Evolutionary conservation across 2,329 filamentous ascomycete genomes (phyloP).

Genomic region (Pseudohalonectria lignicola): DNA sequence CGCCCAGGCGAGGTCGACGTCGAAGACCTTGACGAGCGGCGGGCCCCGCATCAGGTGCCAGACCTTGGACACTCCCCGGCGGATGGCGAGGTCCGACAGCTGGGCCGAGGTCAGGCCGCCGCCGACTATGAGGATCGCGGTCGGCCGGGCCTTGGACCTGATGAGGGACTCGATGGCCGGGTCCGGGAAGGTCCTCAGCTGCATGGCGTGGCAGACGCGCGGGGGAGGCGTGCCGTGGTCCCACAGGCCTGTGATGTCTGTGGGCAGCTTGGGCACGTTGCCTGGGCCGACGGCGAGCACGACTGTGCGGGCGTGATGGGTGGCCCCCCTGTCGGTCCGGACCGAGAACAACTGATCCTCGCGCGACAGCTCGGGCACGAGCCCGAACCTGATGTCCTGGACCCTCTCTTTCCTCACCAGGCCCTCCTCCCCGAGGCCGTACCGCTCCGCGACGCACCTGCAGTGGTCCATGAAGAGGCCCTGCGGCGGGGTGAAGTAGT

Average conservation of each 20-base stretch:
- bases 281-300: conserved; percentile 63
- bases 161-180: conserved; percentile 41
- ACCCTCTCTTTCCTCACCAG: conserved; percentile 51
- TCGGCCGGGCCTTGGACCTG: conserved; percentile 27
- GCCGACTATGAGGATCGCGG: conserved; percentile 59
- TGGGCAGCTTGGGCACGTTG: conserved; percentile 40
- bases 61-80: conserved; percentile 54
- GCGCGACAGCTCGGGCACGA: conserved; percentile 29
- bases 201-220: conserved; percentile 44
- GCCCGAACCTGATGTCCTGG: conserved; percentile 47
- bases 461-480: conserved; percentile 54
- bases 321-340: conserved; percentile 38
- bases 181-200: conserved; percentile 47
- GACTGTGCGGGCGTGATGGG: conserved; percentile 46
- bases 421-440: conserved; percentile 37
- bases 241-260: conserved; percentile 6
- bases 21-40: conserved; percentile 59
- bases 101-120: conserved; percentile 71
- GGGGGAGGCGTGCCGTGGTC: conserved; percentile 2
- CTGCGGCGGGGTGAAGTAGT: conserved; percentile 57
- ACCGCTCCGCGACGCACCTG: conserved; percentile 42
- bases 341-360: conserved; percentile 54
- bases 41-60: conserved; percentile 57
- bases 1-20: conserved; percentile 68
- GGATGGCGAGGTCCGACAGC: conserved; percentile 54